A percentile compares a stretch with the other conserved stretches of the same genome.
Evolutionary conservation across 31 red algal genomes (phyloP).

Genomic region (Asparagopsis taxiformis): DNA sequence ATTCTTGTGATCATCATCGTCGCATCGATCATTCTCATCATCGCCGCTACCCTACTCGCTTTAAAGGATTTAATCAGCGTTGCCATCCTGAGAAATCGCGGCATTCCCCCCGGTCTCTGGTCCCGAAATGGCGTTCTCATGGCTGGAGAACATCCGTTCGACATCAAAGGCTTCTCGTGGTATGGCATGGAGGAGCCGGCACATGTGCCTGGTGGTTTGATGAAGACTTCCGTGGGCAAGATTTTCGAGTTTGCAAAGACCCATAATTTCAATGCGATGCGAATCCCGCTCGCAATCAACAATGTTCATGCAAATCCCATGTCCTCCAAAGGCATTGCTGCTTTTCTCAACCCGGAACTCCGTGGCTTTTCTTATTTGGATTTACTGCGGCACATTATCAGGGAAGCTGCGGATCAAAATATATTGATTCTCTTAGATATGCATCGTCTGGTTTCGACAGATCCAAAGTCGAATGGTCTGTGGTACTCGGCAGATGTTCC

Average conservation of each 20-base stretch:
- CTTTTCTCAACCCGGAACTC: conserved; percentile 53
- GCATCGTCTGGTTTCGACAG: conserved; percentile 38
- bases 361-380: conserved; percentile 23
- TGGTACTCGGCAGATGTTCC: conserved; percentile 51
- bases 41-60: too few species aligned
- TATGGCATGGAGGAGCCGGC: conserved; percentile 44
- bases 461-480: conserved; percentile 35
- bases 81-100: background rate
- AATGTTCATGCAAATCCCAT: conserved; percentile 39
- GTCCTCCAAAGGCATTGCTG: background rate
- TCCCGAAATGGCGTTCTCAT: conserved; percentile 34
- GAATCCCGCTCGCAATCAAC: conserved; percentile 60
- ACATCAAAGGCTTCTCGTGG: conserved; percentile 71
- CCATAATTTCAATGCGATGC: conserved; percentile 52
- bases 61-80: background rate
- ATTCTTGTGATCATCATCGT: too few species aligned
- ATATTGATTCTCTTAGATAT: conserved; percentile 68
- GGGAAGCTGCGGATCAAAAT: conserved; percentile 39
- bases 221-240: background rate
- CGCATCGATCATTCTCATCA: too few species aligned
- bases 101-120: conserved; percentile 45
- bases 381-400: conserved; percentile 22
- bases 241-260: conserved; percentile 22
- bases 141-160: conserved; percentile 41
- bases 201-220: conserved; percentile 32